Evolutionary conservation across 1,284 basidiomycete genomes (phyloP), one percentile per base, ranked within the genome.

Genomic region (Malassezia japonica): DNA sequence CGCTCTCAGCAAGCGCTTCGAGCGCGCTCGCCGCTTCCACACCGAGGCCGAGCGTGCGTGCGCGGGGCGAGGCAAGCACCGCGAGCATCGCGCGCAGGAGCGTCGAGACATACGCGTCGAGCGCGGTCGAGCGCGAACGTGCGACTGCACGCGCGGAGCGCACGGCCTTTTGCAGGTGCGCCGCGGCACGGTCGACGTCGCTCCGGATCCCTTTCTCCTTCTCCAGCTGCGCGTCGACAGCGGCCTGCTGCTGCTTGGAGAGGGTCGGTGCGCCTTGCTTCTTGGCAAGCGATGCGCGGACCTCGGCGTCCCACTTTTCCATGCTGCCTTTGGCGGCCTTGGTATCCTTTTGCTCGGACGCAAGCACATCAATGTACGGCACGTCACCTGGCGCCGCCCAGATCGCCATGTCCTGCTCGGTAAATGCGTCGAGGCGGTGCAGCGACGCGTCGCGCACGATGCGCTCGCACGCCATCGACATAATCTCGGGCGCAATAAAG

Each of bases 261-360:
- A 67, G 60, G 18, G 57, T 57, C 3, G 64, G 57, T 3, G 66
- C 61, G 6, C 36, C 32, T 20, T 36, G 10, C 54, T 72, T 72
- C 54, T 71, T 70, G 16, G 69, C 70, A 18, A 72, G 62, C 25
- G 62, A 60, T 25, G 62, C 64, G 25, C 70, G 63, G 16, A 72
- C 58, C 50, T 72, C 69, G 15, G 63, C 67, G 31, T 72, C 70
- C 70, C 70, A 72, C 33, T 59, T 49, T 31, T 72, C 70, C 42
- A 71, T 62, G 41, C 57, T 61, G 21, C 58, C 57, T 23, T 23
- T 23, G 6, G 24, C 9, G 9, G 31, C 32, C 20, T 21, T 7
- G 12, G 36, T 28, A 31, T 53, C 51, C 23, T 54, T 31, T 5
- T 33, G 13, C 8, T 50, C 47, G 16, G 62, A 56, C 44, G 65